Conservation (phyloP, 148 eudicot species). For the Rhododendron molle region DNA sequence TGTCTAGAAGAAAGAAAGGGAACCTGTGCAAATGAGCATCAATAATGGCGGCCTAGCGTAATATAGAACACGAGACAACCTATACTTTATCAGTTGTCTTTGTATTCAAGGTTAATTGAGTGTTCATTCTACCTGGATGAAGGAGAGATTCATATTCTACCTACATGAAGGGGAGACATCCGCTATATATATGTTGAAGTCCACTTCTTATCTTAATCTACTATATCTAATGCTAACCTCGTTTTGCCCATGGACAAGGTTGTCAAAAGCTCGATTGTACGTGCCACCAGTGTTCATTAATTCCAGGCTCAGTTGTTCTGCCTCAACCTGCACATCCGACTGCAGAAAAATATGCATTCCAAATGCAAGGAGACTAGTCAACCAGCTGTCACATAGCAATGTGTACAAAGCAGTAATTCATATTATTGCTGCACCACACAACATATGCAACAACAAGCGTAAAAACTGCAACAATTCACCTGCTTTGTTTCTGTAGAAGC, state of each 20-base stretch:
- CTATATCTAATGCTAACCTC: slow-evolving; percentile 35
- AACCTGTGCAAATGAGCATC: slow-evolving; percentile 28
- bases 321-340: slow-evolving; percentile 55
- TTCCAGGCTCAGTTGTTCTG: slow-evolving; percentile 54
- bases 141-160: too few species aligned
- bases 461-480: slow-evolving; percentile 17
- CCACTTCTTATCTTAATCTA: too few species aligned
- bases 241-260: slow-evolving; percentile 58
- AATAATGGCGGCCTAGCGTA: background rate
- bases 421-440: background rate
- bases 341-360: slow-evolving; percentile 23
- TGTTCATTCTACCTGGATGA: too few species aligned
- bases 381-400: background rate
- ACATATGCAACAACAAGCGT: background rate
- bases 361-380: background rate
- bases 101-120: too few species aligned
- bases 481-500: slow-evolving; percentile 38
- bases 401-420: background rate
- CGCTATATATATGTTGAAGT: too few species aligned
- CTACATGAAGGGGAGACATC: too few species aligned
- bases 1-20: slow-evolving; percentile 48
- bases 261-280: slow-evolving; percentile 70
- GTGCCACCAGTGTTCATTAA: slow-evolving; percentile 44
- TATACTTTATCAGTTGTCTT: too few species aligned
- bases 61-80: too few species aligned